Base-by-base conservation (phyloP, 495 filamentous ascomycete genomes). In the Aspergillus sparsus region DNA sequence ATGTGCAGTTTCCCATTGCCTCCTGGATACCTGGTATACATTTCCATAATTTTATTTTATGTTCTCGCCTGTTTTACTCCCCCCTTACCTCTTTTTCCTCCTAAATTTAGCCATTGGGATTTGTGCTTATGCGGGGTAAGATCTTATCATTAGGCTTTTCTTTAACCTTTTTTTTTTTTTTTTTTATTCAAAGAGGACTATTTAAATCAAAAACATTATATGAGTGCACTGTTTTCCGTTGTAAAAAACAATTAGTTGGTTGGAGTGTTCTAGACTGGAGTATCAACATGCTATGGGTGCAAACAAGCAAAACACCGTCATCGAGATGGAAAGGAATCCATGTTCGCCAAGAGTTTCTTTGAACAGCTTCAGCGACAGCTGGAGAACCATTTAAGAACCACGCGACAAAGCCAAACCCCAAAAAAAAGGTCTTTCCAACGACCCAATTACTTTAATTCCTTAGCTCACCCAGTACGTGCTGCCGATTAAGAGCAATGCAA, bases 21-120 rank as follows among this genome's bases (percentile, higher is more conserved):
- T 62, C 59, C 66, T 67, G 65, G 64, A 74, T 72, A 66, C 66
- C 65, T 64, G 65, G 57, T 66, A 63, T 65, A 61, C 53, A 45
- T 62, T 57, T 53, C 51, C 62, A 61, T 62, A 62, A 62, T 61
- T 18, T 50, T 55, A 39, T 61, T 58, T 54, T 50, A 31, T 49
- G n/a, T 47, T 47, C 11, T 27, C 21, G 1, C 16, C 18, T 50
- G 45, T 58, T 58, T 36, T 18, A n/a, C 49, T 58, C 60, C 21
- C 54, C 27, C 53, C 58, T 59, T 44, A 18, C 6, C 36, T 18
- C 37, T 33, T 33, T 55, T 51, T 53, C 32, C 42, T 33, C 56
- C 45, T 16, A 35, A 45, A 45, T 45, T 51, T 51, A 52, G 13
- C 52, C 52, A 39, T 44, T 18, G 58, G 37, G 39, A 21, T 32